Evolutionary conservation across 106 monocot species (phyloP).

Genomic region (Allium cepa): DNA sequence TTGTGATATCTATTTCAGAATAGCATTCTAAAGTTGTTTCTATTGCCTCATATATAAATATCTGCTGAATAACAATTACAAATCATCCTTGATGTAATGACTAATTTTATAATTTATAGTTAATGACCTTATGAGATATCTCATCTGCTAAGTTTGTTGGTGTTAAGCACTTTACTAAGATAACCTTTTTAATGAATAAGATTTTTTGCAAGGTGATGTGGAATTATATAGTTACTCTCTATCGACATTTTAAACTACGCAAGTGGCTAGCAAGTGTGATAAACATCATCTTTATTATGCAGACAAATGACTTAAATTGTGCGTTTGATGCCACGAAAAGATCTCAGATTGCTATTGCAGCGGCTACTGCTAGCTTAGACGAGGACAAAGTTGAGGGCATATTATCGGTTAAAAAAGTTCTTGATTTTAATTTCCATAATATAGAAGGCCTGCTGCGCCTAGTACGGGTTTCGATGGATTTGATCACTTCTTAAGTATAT

Average conservation of each 20-base stretch:
- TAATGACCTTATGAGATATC: neutral
- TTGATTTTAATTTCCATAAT: conserved; percentile 66
- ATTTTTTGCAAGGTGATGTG: neutral
- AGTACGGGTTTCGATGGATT: conserved; percentile 54
- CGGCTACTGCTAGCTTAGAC: conserved; percentile 22
- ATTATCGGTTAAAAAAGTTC: conserved; percentile 37
- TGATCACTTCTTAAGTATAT: conserved; percentile 21
- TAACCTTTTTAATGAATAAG: neutral
- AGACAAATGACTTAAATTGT: conserved; percentile 13
- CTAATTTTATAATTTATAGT: too few relatives aligned
- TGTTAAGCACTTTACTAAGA: neutral
- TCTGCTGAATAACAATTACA: neutral
- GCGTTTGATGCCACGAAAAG: conserved; percentile 54
- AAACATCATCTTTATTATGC: neutral
- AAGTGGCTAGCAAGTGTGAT: too few relatives aligned
- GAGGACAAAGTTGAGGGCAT: conserved; percentile 26
- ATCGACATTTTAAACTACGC: too few relatives aligned
- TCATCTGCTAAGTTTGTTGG: neutral
- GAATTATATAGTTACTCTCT: too few relatives aligned
- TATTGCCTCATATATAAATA: neutral
- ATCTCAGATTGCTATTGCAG: conserved; percentile 39
- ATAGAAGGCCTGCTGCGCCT: conserved; percentile 48
- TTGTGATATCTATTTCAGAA: neutral
- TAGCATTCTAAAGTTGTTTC: neutral
- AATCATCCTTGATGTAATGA: too few relatives aligned